Evolutionary conservation across 2,329 filamentous ascomycete genomes (phyloP).

Genomic region (Fusarium udum): DNA sequence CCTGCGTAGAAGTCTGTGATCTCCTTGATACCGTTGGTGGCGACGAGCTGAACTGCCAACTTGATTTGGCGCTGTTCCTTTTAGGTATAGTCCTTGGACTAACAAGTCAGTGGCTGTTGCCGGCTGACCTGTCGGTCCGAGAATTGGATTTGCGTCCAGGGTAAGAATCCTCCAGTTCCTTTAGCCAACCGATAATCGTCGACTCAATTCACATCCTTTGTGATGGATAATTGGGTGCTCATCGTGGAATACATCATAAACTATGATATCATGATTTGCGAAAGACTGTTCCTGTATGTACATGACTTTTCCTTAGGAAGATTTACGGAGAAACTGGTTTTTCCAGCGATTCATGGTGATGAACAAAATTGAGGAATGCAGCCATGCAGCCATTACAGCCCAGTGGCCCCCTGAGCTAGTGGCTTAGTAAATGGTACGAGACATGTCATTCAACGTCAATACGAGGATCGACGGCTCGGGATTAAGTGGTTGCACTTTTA

Average conservation of each 20-base stretch:
- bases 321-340: too few relatives aligned
- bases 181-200: not conserved
- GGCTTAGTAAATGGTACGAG: accelerated
- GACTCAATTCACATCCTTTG: not conserved
- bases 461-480: too few relatives aligned
- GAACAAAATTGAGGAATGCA: too few relatives aligned
- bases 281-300: not conserved
- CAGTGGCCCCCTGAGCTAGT: not conserved
- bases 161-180: not conserved
- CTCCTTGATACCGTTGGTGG: not conserved
- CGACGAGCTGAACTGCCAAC: not conserved
- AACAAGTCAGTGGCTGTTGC: not conserved
- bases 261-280: accelerated
- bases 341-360: too few relatives aligned
- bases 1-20: not conserved
- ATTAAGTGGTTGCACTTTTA: not conserved
- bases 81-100: not conserved
- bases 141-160: not conserved
- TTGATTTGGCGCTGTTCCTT: not conserved
- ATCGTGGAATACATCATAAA: accelerated
- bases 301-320: too few relatives aligned
- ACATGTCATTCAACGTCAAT: too few relatives aligned
- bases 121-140: not conserved
- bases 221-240: accelerated
- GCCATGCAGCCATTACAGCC: accelerated